A percentile compares a stretch with the other conserved stretches of the same genome.
Evolutionary conservation across 2,329 filamentous ascomycete genomes (phyloP).

Genomic region (Fusarium fujikuroi): DNA sequence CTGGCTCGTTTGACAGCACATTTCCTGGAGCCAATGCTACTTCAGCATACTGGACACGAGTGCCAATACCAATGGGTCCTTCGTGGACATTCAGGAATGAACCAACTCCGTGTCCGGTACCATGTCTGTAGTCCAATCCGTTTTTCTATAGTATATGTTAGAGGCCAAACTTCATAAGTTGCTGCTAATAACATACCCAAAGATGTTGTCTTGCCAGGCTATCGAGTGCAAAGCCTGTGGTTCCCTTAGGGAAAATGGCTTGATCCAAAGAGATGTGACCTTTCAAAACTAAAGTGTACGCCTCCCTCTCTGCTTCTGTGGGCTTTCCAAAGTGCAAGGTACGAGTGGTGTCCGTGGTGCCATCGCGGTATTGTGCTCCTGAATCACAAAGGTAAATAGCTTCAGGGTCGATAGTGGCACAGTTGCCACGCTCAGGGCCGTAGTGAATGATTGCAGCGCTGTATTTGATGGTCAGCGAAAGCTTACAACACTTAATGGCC

Average conservation of each 20-base stretch:
- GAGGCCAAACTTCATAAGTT: background rate
- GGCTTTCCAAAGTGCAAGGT: conserved; percentile 93
- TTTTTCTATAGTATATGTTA: conserved; percentile 54
- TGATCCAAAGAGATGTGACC: conserved; percentile 90
- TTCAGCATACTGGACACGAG: conserved; percentile 89
- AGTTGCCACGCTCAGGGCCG: conserved; percentile 84
- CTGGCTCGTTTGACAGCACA: conserved; percentile 94
- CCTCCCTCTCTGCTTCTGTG: conserved; percentile 82
- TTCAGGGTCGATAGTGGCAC: conserved; percentile 83
- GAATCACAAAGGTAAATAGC: conserved; percentile 96
- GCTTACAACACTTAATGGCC: background rate
- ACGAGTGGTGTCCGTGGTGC: conserved; percentile 94
- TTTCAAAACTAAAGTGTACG: conserved; percentile 94
- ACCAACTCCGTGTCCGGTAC: conserved; percentile 94
- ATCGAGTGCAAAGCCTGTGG: conserved; percentile 92
- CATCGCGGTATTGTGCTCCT: conserved; percentile 94
- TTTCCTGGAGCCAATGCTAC: conserved; percentile 91
- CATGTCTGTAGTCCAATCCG: conserved; percentile 94
- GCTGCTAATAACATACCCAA: conserved; percentile 70
- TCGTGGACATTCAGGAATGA: conserved; percentile 98
- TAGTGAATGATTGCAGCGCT: conserved; percentile 98
- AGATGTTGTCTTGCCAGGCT: conserved; percentile 88
- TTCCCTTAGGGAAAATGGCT: conserved; percentile 92
- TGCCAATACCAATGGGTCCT: conserved; percentile 95
- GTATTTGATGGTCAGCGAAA: conserved; percentile 2